phyloP scores from a whole-genome alignment of 306 rosid genomes.

The Ormosia semicastrata region DNA sequence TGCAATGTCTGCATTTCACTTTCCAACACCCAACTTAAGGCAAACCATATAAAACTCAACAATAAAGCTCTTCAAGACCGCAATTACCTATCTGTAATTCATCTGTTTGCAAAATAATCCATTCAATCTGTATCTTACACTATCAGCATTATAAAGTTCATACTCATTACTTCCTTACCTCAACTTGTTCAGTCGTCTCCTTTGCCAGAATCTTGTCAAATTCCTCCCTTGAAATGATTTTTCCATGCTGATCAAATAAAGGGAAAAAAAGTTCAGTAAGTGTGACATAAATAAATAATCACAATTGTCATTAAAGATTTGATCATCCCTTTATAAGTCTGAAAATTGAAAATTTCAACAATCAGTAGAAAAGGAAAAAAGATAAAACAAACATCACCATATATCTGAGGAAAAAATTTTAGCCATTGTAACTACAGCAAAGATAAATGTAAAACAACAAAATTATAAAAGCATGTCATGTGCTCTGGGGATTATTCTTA shows the following conservation, averaged over 20 bases:
- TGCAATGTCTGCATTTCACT: background rate
- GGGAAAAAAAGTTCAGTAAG: slow-evolving; percentile 33
- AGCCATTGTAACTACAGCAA: background rate
- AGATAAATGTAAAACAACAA: slow-evolving; percentile 9
- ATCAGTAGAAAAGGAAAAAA: background rate
- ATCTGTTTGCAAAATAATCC: slow-evolving; percentile 11
- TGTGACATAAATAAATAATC: slow-evolving; percentile 4
- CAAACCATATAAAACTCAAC: background rate
- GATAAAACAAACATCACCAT: background rate
- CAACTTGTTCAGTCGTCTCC: slow-evolving; percentile 69
- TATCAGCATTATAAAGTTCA: background rate
- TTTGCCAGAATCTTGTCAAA: slow-evolving; percentile 63
- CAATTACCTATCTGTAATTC: background rate
- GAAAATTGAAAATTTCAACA: slow-evolving; percentile 8
- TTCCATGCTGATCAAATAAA: slow-evolving; percentile 66
- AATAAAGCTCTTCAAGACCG: slow-evolving; percentile 4
- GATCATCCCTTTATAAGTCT: background rate
- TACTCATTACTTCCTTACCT: slow-evolving; percentile 50
- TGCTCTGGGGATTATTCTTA: background rate
- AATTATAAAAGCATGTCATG: background rate
- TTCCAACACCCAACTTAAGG: background rate
- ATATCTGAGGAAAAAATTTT: slow-evolving; percentile 12
- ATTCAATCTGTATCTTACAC: background rate
- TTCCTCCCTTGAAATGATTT: slow-evolving; percentile 86
- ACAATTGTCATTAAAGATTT: background rate